phyloP scores from a whole-genome alignment of 2,329 filamentous ascomycete genomes.

The Fusarium sp. region DNA sequence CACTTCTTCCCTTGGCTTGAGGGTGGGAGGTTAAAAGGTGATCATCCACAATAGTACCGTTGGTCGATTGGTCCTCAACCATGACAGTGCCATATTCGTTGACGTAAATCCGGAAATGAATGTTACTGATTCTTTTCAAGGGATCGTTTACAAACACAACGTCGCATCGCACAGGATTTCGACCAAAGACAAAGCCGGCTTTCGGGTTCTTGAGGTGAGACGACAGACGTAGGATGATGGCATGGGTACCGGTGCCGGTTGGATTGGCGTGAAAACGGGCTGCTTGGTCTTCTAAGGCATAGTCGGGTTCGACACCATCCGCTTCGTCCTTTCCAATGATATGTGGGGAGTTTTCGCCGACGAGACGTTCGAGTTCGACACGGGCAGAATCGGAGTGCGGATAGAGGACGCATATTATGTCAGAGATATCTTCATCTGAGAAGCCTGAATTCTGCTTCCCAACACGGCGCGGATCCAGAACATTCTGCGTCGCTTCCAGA shows the following conservation, averaged over 20 bases:
- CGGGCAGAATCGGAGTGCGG: constrained; percentile 78
- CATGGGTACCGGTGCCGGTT: constrained; percentile 63
- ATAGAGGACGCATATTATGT: constrained; percentile 89
- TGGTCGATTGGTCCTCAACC: constrained; percentile 94
- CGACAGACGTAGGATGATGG: constrained; percentile 83
- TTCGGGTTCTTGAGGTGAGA: constrained; percentile 72
- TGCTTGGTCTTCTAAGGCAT: constrained; percentile 59
- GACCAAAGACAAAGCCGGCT: constrained; percentile 85
- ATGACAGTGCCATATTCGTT: constrained; percentile 88
- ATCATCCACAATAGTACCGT: constrained; percentile 88
- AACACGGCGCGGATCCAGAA: constrained; percentile 80
- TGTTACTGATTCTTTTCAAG: constrained; percentile 82
- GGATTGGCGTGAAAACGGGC: constrained; percentile 55
- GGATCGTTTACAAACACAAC: constrained; percentile 72
- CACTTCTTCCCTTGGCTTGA: constrained; percentile 47
- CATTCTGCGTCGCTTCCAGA: constrained; percentile 74
- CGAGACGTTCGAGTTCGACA: constrained; percentile 68
- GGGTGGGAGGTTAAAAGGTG: constrained; percentile 63
- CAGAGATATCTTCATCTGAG: constrained; percentile 80
- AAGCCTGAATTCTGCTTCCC: constrained; percentile 85
- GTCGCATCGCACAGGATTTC: constrained; percentile 77
- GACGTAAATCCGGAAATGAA: constrained; percentile 94
- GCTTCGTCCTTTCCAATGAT: constrained; percentile 59
- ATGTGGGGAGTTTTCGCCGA: constrained; percentile 56
- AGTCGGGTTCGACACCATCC: constrained; percentile 60